These are phyloP conservation scores for Iberis amara DNA, from an alignment of 441 rosid genomes.

Conservation along the genomic window DNA sequence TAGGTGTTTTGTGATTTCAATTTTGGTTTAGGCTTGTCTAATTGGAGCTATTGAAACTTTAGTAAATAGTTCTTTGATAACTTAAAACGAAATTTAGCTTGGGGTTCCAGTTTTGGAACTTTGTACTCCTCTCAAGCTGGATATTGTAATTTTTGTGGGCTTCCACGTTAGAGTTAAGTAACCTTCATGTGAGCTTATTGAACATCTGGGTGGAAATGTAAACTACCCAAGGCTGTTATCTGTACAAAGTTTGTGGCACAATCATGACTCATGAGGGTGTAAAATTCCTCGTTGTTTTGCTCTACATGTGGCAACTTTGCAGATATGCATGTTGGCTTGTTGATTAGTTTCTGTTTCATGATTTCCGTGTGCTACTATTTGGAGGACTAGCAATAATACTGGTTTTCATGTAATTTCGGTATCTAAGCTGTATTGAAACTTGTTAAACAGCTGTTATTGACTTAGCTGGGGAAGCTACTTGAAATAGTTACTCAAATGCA, in stretches of 20 bases:
- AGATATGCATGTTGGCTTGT: slow-evolving; percentile 5
- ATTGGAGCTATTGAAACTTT: slow-evolving; percentile 9
- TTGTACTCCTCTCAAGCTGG: background rate
- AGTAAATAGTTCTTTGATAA: slow-evolving; percentile 1
- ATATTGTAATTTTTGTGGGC: background rate
- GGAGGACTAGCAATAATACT: slow-evolving; percentile 8
- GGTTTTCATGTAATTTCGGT: background rate
- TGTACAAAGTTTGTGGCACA: background rate
- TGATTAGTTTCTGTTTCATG: slow-evolving; percentile 4
- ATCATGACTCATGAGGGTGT: background rate
- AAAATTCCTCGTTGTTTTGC: slow-evolving; percentile 7
- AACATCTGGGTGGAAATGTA: slow-evolving; percentile 11
- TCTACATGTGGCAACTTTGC: slow-evolving; percentile 5
- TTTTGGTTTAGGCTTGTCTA: background rate
- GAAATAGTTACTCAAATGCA: slow-evolving; percentile 11
- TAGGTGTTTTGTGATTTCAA: background rate
- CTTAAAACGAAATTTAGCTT: background rate
- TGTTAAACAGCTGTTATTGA: background rate
- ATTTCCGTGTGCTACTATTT: slow-evolving; percentile 1
- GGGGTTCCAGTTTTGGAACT: slow-evolving; percentile 3
- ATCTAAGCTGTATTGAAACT: too few species aligned
- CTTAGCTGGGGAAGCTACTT: slow-evolving; percentile 7
- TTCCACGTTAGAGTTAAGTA: slow-evolving; percentile 5
- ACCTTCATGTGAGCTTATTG: slow-evolving; percentile 5
- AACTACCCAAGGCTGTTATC: background rate